These are phyloP conservation scores for Cicer cuneatum DNA, from an alignment of 306 rosid genomes.

Conservation along the genomic window DNA sequence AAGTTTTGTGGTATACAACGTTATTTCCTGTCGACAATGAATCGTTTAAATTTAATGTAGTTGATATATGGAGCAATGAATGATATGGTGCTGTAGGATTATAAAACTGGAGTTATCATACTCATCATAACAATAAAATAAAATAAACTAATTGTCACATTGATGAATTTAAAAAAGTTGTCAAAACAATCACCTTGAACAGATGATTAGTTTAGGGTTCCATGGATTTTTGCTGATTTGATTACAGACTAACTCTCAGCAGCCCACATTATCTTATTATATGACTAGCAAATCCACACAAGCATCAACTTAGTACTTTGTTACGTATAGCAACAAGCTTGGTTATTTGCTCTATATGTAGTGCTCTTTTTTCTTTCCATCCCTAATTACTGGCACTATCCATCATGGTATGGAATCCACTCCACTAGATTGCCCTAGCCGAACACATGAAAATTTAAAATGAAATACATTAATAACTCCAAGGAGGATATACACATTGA, in stretches of 20 bases:
- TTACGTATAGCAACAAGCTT: background rate
- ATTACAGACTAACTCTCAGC: too few species aligned
- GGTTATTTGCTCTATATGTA: background rate
- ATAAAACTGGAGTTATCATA: background rate
- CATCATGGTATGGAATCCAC: constrained; percentile 9
- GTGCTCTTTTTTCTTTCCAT: constrained; percentile 1
- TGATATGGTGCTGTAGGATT: background rate
- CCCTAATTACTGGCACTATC: background rate
- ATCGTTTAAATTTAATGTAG: background rate
- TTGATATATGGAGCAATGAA: background rate
- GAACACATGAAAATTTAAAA: constrained; percentile 2
- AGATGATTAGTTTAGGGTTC: background rate
- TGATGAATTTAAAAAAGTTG: background rate
- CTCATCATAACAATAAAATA: background rate
- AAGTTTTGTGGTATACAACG: constrained; percentile 36
- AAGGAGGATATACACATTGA: constrained; percentile 41
- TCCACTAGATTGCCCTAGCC: constrained; percentile 8
- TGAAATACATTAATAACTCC: background rate
- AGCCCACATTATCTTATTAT: too few species aligned
- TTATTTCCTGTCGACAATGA: constrained; percentile 38
- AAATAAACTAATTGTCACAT: background rate
- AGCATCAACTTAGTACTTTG: background rate
- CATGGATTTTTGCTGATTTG: too few species aligned
- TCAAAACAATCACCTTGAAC: background rate
- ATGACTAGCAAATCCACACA: background rate